Evolutionary conservation across 306 rosid genomes (phyloP), one percentile per base, ranked within the genome.

Genomic region (Gillenia trifoliata): DNA sequence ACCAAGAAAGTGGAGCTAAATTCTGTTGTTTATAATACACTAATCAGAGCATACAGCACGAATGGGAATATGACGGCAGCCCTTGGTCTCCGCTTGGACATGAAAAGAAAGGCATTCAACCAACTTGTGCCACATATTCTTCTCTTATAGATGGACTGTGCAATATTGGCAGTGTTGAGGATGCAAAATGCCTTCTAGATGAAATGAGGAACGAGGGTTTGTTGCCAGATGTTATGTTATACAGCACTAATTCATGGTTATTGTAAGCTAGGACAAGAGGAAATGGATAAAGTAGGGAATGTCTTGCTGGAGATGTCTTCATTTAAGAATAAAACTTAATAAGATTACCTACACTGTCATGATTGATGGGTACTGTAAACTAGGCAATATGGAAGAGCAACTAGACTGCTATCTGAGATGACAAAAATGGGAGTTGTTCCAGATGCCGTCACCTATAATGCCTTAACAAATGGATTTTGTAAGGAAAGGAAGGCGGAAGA

Each of bases 111-210:
- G 89, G 82, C 64, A 79, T 88, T 79, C 85, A 40, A 67, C 86
- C 78, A 15, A 83, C 89, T 34, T 77, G 87, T 77, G 70, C 72
- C 43, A 87, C 93, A 15, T 91, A 86, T 87, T 81, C 92, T 82
- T 88, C 96, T 74, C 87, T 91, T 64, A 87, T 91, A 84, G 85
- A 91, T 75, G 92, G 96, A 63, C 70, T 87, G 83, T 85, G 96
- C 82, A 72, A 75, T 62, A 66, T 73, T 87, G 92, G 89, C 17
- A 61, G 29, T 57, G 78, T 88, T 66, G 89, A 88, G 71, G 87
- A 82, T 73, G 93, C 91, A 64, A 88, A 75, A 73, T 73, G 52
- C 55, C 72, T 83, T 26, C 34, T 59, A 6, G 64, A 59, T 59
- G 64, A 59, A 59, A 59, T 59, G 64, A 26, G 64, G 64, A 26